Conservation (phyloP, 2,329 filamentous ascomycete species). For the Neopestalotiopsis rosae region DNA sequence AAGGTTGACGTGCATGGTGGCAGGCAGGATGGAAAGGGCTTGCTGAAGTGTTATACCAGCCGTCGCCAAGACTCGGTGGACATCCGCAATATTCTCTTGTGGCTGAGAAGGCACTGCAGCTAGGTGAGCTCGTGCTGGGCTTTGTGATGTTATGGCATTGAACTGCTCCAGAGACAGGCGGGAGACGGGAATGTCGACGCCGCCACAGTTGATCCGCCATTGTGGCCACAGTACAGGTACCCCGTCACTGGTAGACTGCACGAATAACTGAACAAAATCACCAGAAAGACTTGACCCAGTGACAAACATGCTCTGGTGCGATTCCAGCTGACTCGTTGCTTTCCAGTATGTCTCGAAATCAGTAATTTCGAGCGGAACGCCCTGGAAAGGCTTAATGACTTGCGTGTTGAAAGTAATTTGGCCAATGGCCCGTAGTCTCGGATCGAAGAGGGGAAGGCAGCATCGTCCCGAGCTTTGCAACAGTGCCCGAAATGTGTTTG, state of each 20-base stretch:
- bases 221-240: slow-evolving; percentile 86
- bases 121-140: slow-evolving; percentile 50
- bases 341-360: slow-evolving; percentile 99
- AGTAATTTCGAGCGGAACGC: slow-evolving; percentile 91
- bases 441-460: slow-evolving; percentile 90
- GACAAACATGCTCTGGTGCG: slow-evolving; percentile 83
- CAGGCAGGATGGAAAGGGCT: slow-evolving; percentile 75
- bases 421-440: slow-evolving; percentile 87
- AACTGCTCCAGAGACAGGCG: slow-evolving; percentile 80
- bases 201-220: slow-evolving; percentile 79
- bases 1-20: slow-evolving; percentile 86
- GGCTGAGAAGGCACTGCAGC: slow-evolving; percentile 50
- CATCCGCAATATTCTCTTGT: slow-evolving; percentile 62
- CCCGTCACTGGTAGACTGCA: slow-evolving; percentile 89
- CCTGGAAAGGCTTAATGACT: slow-evolving; percentile 94
- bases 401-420: slow-evolving; percentile 94
- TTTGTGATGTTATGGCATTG: slow-evolving; percentile 53
- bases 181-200: slow-evolving; percentile 81
- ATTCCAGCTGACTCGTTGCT: slow-evolving; percentile 90
- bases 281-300: slow-evolving; percentile 95
- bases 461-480: slow-evolving; percentile 79
- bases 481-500: slow-evolving; percentile 80
- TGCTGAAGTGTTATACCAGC: slow-evolving; percentile 83
- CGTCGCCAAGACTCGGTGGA: slow-evolving; percentile 74
- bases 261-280: slow-evolving; percentile 90